These are phyloP conservation scores for Tausonia pullulans DNA, from an alignment of 1,284 basidiomycete species.

Conservation along the genomic window DNA sequence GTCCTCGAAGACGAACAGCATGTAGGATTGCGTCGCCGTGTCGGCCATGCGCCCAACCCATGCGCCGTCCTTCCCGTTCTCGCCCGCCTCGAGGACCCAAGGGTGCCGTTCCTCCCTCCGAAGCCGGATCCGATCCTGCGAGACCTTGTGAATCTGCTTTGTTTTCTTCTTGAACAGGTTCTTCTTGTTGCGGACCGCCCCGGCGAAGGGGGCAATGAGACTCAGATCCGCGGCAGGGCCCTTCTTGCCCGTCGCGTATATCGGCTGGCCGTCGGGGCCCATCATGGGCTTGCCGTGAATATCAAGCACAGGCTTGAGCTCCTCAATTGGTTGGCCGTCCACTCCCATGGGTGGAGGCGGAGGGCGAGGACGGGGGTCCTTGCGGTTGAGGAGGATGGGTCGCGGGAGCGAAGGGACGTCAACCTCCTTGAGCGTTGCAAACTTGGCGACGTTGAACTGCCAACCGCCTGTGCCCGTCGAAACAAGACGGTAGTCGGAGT, in stretches of 20 bases:
- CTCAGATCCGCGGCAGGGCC: neutral
- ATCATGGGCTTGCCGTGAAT: conserved; percentile 45
- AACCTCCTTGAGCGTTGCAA: neutral
- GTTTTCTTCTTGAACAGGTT: conserved; percentile 67
- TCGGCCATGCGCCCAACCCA: conserved; percentile 77
- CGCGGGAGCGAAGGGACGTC: conserved; percentile 3
- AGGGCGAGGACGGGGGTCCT: conserved; percentile 10
- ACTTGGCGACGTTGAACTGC: conserved; percentile 14
- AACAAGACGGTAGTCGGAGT: conserved; percentile 12
- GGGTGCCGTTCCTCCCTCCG: conserved; percentile 73
- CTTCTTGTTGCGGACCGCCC: conserved; percentile 53
- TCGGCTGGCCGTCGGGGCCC: conserved; percentile 59
- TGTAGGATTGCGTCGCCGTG: conserved; percentile 39
- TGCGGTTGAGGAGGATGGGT: conserved; percentile 6
- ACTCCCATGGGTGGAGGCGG: neutral
- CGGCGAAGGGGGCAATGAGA: conserved; percentile 59
- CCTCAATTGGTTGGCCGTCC: conserved; percentile 3
- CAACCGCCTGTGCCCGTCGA: neutral
- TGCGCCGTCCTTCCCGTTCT: neutral
- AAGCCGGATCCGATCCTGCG: conserved; percentile 54
- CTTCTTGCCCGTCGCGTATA: conserved; percentile 9
- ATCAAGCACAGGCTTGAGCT: conserved; percentile 11
- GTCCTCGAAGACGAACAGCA: conserved; percentile 28
- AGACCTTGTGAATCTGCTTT: conserved; percentile 62
- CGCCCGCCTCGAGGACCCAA: conserved; percentile 61